Percentiles rank a stretch among this genome's conserved stretches.
These are phyloP conservation scores for Aphanomyces stellatus DNA, from an alignment of 352 stramenopile species.

Conservation along the genomic window DNA sequence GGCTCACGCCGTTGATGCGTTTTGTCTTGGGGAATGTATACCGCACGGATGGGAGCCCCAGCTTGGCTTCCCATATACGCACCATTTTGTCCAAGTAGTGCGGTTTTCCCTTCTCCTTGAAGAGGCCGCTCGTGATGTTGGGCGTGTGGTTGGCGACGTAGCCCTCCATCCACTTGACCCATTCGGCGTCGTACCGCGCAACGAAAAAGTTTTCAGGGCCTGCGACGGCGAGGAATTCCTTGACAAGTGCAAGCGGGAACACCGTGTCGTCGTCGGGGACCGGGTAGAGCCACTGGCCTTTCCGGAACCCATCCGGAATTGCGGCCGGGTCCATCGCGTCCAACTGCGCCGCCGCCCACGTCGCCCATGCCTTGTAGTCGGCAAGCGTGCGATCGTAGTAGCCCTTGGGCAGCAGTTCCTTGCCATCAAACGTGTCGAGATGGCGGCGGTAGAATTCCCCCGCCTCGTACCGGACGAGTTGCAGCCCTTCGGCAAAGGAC, in stretches of 20 bases:
- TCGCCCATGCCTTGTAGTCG: conserved; percentile 56
- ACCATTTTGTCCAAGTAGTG: conserved; percentile 51
- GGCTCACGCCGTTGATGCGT: conserved; percentile 42
- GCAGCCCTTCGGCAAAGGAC: conserved; percentile 55
- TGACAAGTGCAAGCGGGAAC: conserved; percentile 57
- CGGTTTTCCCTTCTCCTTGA: conserved; percentile 36
- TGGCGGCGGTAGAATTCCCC: conserved; percentile 80
- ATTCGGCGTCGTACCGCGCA: conserved; percentile 42
- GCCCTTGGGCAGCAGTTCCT: conserved; percentile 53
- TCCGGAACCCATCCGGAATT: conserved; percentile 46
- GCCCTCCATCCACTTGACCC: conserved; percentile 45
- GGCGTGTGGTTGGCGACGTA: conserved; percentile 50
- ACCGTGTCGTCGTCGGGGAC: conserved; percentile 34
- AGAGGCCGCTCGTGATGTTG: conserved; percentile 32
- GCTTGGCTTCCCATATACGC: conserved; percentile 49
- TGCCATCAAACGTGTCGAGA: conserved; percentile 72
- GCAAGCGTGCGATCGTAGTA: conserved; percentile 32
- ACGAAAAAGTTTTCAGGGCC: conserved; percentile 49
- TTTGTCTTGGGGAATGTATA: conserved; percentile 64
- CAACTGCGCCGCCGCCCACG: conserved; percentile 49
- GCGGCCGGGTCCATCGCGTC: conserved; percentile 31
- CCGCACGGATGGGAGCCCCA: conserved; percentile 37
- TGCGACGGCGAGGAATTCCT: conserved; percentile 46
- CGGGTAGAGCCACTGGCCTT: conserved; percentile 51
- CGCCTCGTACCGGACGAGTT: conserved; percentile 67